Evolutionary conservation across 768 basidiomycete species (phyloP).

Genomic region (Naganishia vaughanmartiniae): DNA sequence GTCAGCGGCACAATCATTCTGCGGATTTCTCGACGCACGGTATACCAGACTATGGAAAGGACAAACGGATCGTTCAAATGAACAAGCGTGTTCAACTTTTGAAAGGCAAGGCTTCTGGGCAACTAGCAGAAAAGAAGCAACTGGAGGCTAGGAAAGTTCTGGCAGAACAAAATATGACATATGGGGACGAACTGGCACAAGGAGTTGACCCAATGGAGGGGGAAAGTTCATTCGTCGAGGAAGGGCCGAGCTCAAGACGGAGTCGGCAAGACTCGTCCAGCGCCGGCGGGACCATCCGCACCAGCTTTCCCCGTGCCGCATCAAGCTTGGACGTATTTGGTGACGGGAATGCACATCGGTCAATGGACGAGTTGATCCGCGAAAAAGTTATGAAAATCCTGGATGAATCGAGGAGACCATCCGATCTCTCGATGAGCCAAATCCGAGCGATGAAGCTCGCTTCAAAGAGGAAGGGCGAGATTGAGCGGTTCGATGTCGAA

Average conservation of each 20-base stretch:
- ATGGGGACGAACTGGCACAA: conserved; percentile 34
- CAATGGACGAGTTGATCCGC: conserved; percentile 25
- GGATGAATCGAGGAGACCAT: conserved; percentile 32
- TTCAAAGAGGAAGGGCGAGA: conserved; percentile 3
- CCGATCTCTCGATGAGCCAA: conserved; percentile 15
- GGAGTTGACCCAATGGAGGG: conserved; percentile 35
- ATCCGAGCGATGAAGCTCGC: conserved; percentile 20
- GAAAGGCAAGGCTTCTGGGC: conserved; percentile 40
- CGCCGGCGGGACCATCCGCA: conserved; percentile 3
- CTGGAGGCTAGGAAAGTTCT: conserved; percentile 16
- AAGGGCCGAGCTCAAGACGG: conserved; percentile 25
- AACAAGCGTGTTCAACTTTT: conserved; percentile 50
- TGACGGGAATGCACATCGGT: conserved; percentile 7
- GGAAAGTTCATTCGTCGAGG: conserved; percentile 22
- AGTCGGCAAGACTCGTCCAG: conserved; percentile 24
- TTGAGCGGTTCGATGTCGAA: conserved; percentile 15
- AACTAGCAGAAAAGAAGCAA: conserved; percentile 27
- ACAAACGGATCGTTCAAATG: conserved; percentile 47
- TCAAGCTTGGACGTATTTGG: conserved; percentile 24
- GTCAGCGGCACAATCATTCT: conserved; percentile 7
- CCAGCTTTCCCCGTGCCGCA: conserved; percentile 21
- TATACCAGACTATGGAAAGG: conserved; percentile 37
- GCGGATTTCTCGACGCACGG: conserved; percentile 42
- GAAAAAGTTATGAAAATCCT: conserved; percentile 31
- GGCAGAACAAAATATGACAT: conserved; percentile 3